Evolutionary conservation across 192 early-diverging fungal genomes (phyloP).

Genomic region (Chytriomyces hyalinus): DNA sequence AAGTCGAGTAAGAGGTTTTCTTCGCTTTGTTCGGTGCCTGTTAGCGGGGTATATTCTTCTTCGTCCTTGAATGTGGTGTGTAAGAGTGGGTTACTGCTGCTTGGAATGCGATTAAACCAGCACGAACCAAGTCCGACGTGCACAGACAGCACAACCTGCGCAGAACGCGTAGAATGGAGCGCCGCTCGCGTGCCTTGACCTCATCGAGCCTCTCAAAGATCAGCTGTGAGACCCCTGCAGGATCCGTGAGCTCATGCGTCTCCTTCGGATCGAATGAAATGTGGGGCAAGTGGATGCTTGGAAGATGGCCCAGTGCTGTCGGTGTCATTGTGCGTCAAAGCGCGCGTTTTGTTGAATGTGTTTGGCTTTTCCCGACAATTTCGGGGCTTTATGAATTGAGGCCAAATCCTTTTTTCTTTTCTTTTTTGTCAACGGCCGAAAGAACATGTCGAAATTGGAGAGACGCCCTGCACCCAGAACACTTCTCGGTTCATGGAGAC

Average conservation of each 20-base stretch:
- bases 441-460: too few relatives aligned
- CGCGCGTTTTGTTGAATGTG: background rate
- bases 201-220: constrained; percentile 22
- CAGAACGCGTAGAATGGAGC: constrained; percentile 16
- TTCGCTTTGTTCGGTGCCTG: background rate
- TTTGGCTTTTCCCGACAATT: background rate
- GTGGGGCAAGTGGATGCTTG: constrained; percentile 4
- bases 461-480: background rate
- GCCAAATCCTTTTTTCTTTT: background rate
- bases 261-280: constrained; percentile 23
- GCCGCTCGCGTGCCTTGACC: constrained; percentile 21
- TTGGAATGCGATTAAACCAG: background rate
- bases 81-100: background rate
- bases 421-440: background rate
- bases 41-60: background rate
- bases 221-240: background rate
- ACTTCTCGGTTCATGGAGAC: background rate
- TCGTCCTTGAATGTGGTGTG: background rate
- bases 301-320: background rate
- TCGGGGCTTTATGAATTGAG: background rate
- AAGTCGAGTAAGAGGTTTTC: background rate
- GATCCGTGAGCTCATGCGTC: constrained; percentile 25
- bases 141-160: constrained; percentile 5
- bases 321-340: background rate
- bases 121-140: background rate